Conservation (phyloP, 257 asterid species). For the Jaltomata sinuosa region DNA sequence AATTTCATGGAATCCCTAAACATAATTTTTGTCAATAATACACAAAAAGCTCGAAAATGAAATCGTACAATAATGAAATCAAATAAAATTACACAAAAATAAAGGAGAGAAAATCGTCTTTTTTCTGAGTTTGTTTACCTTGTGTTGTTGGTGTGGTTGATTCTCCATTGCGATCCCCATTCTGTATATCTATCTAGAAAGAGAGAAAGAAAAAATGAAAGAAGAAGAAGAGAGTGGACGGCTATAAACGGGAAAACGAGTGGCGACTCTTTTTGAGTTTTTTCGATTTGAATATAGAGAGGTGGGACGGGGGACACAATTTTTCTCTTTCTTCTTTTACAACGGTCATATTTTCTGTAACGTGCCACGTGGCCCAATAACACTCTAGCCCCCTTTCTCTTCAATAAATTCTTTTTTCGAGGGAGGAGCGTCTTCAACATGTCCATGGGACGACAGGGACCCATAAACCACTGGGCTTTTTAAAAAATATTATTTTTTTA, state of each 20-base stretch:
- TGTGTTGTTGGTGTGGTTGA: constrained; percentile 34
- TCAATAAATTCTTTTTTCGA: neutral
- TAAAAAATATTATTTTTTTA: too few species aligned
- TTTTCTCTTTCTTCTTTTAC: neutral
- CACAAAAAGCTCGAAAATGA: neutral
- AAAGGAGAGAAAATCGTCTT: too few species aligned
- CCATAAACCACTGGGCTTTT: neutral
- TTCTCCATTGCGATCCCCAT: constrained; percentile 54
- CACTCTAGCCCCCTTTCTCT: neutral
- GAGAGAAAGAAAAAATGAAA: too few species aligned
- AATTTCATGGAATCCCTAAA: neutral
- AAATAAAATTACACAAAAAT: neutral
- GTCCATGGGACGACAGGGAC: neutral
- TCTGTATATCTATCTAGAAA: neutral
- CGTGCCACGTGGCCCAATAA: constrained; percentile 5
- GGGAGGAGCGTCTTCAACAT: neutral
- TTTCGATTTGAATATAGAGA: neutral
- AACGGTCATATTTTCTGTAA: constrained; percentile 16
- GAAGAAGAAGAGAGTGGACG: neutral
- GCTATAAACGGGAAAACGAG: neutral
- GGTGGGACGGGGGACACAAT: neutral
- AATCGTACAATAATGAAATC: neutral
- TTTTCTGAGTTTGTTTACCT: constrained; percentile 42
- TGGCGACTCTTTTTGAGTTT: neutral
- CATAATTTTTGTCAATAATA: neutral